These are phyloP conservation scores for Trichoderma atroviride DNA, from an alignment of 2,329 filamentous ascomycete genomes.

Conservation along the genomic window DNA sequence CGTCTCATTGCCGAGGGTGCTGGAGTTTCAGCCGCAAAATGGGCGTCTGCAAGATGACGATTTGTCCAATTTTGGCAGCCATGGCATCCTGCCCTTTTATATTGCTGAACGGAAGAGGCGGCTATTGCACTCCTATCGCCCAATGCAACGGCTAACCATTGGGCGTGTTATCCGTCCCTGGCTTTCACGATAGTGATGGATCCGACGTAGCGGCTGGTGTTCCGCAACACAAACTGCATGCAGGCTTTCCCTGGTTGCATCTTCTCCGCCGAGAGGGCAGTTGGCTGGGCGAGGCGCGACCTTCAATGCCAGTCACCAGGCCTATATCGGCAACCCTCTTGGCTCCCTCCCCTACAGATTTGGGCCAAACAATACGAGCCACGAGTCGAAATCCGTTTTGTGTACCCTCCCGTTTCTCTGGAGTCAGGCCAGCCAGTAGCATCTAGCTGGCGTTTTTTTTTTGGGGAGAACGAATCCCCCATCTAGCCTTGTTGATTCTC, in stretches of 20 bases:
- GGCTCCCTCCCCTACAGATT: constrained; percentile 7
- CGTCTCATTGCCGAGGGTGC: neutral
- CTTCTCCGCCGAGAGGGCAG: constrained; percentile 15
- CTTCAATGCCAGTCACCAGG: neutral
- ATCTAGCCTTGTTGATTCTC: neutral
- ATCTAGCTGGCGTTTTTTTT: neutral
- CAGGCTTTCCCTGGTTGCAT: constrained; percentile 10
- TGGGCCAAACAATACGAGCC: constrained; percentile 18
- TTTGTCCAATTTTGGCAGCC: constrained; percentile 9
- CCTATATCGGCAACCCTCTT: constrained; percentile 17
- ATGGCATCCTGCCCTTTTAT: neutral
- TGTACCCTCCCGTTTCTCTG: constrained; percentile 14
- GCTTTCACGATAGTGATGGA: constrained; percentile 10
- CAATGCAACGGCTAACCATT: constrained; percentile 4
- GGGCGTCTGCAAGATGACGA: constrained; percentile 24
- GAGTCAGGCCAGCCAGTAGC: neutral
- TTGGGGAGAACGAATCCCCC: neutral
- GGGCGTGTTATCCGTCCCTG: neutral
- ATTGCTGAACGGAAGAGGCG: constrained; percentile 13
- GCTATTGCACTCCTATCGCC: constrained; percentile 19
- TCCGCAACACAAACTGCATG: constrained; percentile 7
- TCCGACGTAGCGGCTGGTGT: constrained; percentile 26
- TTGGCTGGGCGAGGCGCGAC: neutral
- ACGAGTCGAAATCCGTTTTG: constrained; percentile 14
- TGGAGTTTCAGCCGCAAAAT: constrained; percentile 7